Conservation (phyloP, 2,329 filamentous ascomycete species). For the Aspergillus pseudoterreus region DNA sequence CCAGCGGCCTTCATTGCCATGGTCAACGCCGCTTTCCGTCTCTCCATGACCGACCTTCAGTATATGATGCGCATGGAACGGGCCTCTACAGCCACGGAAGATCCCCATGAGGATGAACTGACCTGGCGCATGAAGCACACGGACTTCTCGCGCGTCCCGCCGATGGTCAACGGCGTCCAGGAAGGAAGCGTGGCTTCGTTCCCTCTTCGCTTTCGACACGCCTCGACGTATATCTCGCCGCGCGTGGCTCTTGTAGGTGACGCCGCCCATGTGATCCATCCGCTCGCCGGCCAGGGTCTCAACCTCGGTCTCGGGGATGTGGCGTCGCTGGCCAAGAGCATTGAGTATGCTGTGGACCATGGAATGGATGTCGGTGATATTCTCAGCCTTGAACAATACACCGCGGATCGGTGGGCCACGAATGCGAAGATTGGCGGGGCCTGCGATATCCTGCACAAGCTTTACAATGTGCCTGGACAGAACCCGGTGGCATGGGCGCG, state of each 20-base stretch:
- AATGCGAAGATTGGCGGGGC: conserved; percentile 78
- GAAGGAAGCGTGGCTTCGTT: conserved; percentile 80
- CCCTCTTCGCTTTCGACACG: conserved; percentile 84
- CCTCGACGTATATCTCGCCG: conserved; percentile 87
- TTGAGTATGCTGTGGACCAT: conserved; percentile 72
- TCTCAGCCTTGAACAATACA: conserved; percentile 77
- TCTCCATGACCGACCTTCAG: conserved; percentile 72
- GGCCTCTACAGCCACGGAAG: conserved; percentile 14
- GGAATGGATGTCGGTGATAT: conserved; percentile 82
- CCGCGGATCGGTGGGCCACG: conserved; percentile 71
- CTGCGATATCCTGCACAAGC: conserved; percentile 84
- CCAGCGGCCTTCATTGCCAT: conserved; percentile 73
- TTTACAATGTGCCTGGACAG: conserved; percentile 72
- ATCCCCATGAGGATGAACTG: conserved; percentile 66
- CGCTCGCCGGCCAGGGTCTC: conserved; percentile 87
- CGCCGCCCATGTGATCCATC: conserved; percentile 91
- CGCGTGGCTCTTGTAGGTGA: conserved; percentile 91
- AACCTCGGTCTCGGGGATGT: conserved; percentile 92
- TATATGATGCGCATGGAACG: conserved; percentile 70
- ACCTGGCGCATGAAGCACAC: conserved; percentile 79
- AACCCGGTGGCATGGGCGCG: conserved; percentile 77
- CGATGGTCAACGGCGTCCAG: conserved; percentile 67
- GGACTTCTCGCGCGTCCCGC: conserved; percentile 57
- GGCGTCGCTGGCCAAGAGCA: conserved; percentile 68
- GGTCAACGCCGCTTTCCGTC: conserved; percentile 90